Evolutionary conservation across 257 asterid genomes (phyloP).

Genomic region (Cruciata laevipes): DNA sequence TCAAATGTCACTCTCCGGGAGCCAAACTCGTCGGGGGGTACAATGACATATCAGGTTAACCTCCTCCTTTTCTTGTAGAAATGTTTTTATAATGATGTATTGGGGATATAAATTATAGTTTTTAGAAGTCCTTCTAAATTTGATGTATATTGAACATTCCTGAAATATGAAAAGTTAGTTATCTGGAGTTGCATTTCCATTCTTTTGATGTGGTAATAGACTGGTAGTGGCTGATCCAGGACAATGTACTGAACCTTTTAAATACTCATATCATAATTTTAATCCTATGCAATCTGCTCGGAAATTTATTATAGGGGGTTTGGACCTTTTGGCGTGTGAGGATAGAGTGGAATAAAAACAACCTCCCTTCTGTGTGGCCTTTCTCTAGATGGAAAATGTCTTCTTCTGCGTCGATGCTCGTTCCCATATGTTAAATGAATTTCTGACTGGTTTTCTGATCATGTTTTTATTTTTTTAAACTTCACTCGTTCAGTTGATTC

Average conservation of each 20-base stretch:
- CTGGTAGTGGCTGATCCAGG: background rate
- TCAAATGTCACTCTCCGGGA: conserved; percentile 68
- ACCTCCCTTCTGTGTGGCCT: background rate
- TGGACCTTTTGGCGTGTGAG: background rate
- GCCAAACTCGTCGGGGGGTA: conserved; percentile 74
- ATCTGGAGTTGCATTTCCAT: background rate
- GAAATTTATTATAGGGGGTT: background rate
- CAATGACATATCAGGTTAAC: conserved; percentile 70
- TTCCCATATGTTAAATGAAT: no score
- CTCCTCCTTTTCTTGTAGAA: background rate
- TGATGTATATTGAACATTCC: background rate
- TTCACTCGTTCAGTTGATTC: background rate
- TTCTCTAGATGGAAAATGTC: background rate
- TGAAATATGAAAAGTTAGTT: background rate
- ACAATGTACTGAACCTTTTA: conserved; percentile 4
- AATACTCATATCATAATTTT: background rate
- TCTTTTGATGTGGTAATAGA: background rate
- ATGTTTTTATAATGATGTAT: background rate
- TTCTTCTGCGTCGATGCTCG: background rate
- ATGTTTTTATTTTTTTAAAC: background rate
- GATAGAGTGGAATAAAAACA: background rate
- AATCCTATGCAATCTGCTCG: background rate
- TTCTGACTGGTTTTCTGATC: background rate
- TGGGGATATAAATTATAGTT: background rate
- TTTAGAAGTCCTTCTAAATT: background rate